Evolutionary conservation across 306 rosid genomes (phyloP).

Genomic region (Parietaria judaica): DNA sequence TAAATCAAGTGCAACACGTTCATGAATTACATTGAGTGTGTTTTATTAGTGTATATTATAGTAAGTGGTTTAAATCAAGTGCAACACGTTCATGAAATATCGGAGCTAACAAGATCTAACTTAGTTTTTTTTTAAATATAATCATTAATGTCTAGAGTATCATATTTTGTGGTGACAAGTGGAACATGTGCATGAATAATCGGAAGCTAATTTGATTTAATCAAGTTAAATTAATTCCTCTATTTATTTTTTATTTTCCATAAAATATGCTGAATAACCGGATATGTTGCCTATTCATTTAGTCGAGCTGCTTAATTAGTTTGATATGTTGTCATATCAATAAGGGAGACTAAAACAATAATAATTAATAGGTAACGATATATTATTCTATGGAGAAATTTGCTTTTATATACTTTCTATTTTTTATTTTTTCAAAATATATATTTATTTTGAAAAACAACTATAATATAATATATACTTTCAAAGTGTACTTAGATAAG

Average conservation of each 20-base stretch:
- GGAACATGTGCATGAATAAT: neutral
- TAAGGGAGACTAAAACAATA: no score
- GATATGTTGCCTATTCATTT: neutral
- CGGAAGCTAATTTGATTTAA: neutral
- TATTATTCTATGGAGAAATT: no score
- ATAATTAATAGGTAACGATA: no score
- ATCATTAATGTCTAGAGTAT: neutral
- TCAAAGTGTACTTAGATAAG: no score
- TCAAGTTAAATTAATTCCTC: neutral
- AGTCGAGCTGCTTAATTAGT: neutral
- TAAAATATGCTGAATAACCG: slow-evolving; percentile 4
- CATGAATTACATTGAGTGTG: neutral
- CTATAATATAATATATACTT: no score
- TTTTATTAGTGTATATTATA: neutral
- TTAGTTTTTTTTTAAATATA: no score
- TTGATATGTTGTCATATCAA: no score
- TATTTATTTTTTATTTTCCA: neutral
- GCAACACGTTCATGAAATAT: neutral
- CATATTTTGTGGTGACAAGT: no score
- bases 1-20: neutral
- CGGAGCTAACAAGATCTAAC: neutral
- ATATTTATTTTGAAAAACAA: no score
- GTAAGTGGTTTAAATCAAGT: no score
- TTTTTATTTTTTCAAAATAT: no score
- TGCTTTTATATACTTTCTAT: no score